These are phyloP conservation scores for Pyrus bretschneideri DNA, from an alignment of 306 rosid genomes.

Conservation along the genomic window DNA sequence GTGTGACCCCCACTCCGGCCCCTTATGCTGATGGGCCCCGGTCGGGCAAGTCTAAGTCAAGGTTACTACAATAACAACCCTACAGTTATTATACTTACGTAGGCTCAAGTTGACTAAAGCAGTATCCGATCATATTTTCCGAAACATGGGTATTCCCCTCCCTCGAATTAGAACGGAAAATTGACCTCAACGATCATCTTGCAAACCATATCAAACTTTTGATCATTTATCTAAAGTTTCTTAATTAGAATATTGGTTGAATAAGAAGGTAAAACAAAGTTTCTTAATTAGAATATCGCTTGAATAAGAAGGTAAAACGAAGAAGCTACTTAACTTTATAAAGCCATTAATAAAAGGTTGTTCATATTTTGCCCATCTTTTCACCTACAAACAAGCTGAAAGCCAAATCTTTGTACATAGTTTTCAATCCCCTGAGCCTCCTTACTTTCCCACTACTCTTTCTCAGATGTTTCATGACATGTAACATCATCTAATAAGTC, in stretches of 20 bases:
- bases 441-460: background rate
- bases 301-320: background rate
- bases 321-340: background rate
- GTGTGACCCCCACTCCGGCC: too few species aligned
- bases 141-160: background rate
- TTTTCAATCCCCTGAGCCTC: slow-evolving; percentile 6
- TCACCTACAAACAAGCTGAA: slow-evolving; percentile 4
- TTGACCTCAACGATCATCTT: background rate
- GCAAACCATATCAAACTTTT: too few species aligned
- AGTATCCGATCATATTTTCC: fast-evolving
- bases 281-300: background rate
- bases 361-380: slow-evolving; percentile 13
- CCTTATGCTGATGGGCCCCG: background rate
- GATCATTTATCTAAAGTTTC: too few species aligned
- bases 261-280: too few species aligned
- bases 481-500: too few species aligned
- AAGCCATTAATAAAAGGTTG: slow-evolving; percentile 5
- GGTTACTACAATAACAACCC: background rate
- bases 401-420: slow-evolving; percentile 35
- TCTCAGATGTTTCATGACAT: background rate
- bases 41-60: background rate
- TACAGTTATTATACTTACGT: fast-evolving
- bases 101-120: background rate
- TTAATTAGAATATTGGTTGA: background rate
- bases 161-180: too few species aligned